phyloP scores from a whole-genome alignment of 2,329 filamentous ascomycete genomes.

The Penicillium sp. region DNA sequence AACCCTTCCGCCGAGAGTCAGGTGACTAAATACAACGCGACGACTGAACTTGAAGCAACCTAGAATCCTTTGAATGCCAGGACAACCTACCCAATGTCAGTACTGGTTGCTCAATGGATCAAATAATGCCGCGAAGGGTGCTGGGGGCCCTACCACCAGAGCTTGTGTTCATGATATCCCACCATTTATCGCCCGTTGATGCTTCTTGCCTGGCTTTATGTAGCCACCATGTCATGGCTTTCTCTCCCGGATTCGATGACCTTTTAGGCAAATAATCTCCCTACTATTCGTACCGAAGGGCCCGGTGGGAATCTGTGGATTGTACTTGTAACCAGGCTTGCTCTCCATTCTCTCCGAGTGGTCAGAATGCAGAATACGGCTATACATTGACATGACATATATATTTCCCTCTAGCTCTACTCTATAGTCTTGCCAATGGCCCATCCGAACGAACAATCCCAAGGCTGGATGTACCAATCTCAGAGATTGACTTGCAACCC shows the following conservation, averaged over 20 bases:
- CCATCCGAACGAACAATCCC: constrained; percentile 26
- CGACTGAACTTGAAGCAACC: no score
- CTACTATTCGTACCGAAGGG: neutral
- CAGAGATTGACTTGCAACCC: constrained; percentile 30
- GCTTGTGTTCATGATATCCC: neutral
- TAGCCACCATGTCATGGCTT: neutral
- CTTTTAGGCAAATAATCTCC: neutral
- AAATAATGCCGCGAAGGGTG: neutral
- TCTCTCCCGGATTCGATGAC: neutral
- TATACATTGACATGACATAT: neutral
- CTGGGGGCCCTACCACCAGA: neutral
- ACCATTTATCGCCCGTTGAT: constrained; percentile 1
- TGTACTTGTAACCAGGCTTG: constrained; percentile 5
- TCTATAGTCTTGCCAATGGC: constrained; percentile 25
- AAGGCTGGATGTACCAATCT: constrained; percentile 27
- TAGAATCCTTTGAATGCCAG: no score
- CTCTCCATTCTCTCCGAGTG: no score
- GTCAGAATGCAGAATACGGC: no score
- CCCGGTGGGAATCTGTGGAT: neutral
- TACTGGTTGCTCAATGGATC: no score
- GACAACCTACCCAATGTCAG: no score
- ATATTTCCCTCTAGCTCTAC: neutral
- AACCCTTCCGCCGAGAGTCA: no score
- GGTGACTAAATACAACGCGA: no score
- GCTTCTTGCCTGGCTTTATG: constrained; percentile 13